Percentiles rank a stretch among this genome's conserved stretches.
Conservation (phyloP, 2,329 filamentous ascomycete species). For the Fusarium tjaetaba region DNA sequence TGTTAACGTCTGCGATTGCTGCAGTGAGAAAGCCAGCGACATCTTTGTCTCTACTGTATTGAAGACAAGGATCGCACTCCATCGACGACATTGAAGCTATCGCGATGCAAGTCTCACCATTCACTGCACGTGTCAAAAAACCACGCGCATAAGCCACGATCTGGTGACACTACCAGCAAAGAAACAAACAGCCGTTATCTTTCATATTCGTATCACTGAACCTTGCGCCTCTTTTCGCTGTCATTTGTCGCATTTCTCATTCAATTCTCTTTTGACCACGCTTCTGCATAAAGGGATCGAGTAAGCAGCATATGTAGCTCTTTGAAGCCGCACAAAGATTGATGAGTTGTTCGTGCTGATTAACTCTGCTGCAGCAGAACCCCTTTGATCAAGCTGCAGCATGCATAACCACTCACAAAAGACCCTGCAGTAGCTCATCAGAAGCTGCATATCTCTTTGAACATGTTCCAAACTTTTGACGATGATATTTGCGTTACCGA, state of each 20-base stretch:
- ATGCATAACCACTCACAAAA: not conserved
- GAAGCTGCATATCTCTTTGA: not conserved
- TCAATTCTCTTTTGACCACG: fast-evolving
- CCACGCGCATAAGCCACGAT: not conserved
- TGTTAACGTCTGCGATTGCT: not conserved
- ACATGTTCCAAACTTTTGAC: not conserved
- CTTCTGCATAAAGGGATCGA: not conserved
- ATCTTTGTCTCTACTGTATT: fast-evolving
- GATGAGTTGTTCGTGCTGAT: too few species aligned
- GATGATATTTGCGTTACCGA: not conserved
- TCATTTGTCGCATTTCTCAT: not conserved
- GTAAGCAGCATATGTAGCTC: not conserved
- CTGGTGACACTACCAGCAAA: not conserved
- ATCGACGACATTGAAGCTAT: not conserved
- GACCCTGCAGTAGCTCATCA: not conserved
- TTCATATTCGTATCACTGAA: not conserved
- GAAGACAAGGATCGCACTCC: fast-evolving
- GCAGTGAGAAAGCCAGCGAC: not conserved
- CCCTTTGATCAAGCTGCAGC: not conserved
- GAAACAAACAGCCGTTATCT: not conserved
- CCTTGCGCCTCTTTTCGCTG: not conserved
- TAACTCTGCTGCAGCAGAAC: not conserved
- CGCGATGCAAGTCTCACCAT: too few species aligned
- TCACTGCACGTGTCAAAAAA: not conserved
- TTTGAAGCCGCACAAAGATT: not conserved